Evolutionary conservation across 139 green algal genomes (phyloP), one percentile per base, ranked within the genome.

Genomic region (Chlorella sp.): DNA sequence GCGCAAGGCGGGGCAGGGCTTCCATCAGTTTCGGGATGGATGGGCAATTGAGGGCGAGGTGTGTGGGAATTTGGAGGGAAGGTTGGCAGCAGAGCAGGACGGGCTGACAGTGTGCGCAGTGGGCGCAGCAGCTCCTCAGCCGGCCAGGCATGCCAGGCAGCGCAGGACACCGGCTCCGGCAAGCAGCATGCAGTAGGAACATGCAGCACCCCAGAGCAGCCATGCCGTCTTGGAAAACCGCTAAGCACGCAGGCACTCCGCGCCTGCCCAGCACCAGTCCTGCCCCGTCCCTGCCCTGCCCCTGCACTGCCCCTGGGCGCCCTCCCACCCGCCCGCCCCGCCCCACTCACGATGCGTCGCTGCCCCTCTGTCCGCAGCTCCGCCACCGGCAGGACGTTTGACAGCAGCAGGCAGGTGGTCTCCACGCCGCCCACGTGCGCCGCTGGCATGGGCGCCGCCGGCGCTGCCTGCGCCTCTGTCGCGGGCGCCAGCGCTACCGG

Each of bases 391-490:
- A 97, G 73, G 90, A 97, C 89, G 89, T 94, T 94, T 91, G 95
- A 90, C 75, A 98, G 91, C 90, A 97, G 90, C 81, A 98, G 91
- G 53, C 94, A 91, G 39, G 88, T 92, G 80, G 92, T 96, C 42
- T 16, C 36, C 21, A 71, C 22, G 64, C 64, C 64, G 2, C 21
- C 21, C 64, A 71, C 64, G 64, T 71, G 21, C 21, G 64, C 64
- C 22, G 64, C 64, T 26, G 64, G 64, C 64, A 28, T 26, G 21
- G 64, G 64, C 64, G 64, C 21, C 64, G 64, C 21, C 64, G 64
- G 21, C 21, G 64, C 64, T 2, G 64, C 21, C 64, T 71, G 64
- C 11, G 22, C 64, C 21, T 28, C 64, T 32, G 64, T 9, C 5
- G 22, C 60, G 68, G 77, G 86, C 69, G n/a, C 68, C 85, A 53